Conservation (phyloP, 108 stramenopile genomes). For the Mediolabrus comicus region DNA sequence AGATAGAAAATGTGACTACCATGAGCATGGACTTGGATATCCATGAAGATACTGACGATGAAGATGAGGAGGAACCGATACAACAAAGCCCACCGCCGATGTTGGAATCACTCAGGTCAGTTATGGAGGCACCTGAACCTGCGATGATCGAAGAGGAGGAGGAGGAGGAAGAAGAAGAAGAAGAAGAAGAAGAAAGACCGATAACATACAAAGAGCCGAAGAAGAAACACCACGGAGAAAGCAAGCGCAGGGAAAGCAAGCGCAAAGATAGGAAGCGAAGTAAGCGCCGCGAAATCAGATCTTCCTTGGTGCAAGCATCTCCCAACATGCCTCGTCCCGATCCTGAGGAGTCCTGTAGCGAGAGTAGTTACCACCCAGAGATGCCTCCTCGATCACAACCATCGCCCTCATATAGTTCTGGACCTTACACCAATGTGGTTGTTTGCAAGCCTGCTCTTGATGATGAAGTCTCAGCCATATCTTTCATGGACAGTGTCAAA, state of each 20-base stretch:
- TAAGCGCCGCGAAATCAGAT: background rate
- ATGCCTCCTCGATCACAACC: slow-evolving; percentile 11
- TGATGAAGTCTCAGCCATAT: slow-evolving; percentile 26
- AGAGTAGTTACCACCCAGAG: background rate
- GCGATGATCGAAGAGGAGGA: background rate
- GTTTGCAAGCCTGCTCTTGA: slow-evolving; percentile 3
- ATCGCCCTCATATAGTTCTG: background rate
- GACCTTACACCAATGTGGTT: background rate
- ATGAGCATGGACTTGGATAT: slow-evolving; percentile 41
- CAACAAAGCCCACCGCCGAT: background rate
- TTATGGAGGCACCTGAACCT: background rate
- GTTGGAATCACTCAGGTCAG: background rate
- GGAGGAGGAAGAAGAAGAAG: no score
- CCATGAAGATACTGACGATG: slow-evolving; percentile 18
- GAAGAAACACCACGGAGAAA: background rate
- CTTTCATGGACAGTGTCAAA: slow-evolving; percentile 13
- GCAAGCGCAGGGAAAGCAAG: background rate
- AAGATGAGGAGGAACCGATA: background rate
- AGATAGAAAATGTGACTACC: slow-evolving; percentile 12
- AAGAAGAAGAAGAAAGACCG: no score
- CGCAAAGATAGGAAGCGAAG: background rate
- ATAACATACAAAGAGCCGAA: background rate
- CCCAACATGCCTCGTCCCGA: background rate
- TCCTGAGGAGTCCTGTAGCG: background rate
- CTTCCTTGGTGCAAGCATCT: background rate